Evolutionary conservation across 1,284 basidiomycete species (phyloP).

Genomic region (Boletus sp.): DNA sequence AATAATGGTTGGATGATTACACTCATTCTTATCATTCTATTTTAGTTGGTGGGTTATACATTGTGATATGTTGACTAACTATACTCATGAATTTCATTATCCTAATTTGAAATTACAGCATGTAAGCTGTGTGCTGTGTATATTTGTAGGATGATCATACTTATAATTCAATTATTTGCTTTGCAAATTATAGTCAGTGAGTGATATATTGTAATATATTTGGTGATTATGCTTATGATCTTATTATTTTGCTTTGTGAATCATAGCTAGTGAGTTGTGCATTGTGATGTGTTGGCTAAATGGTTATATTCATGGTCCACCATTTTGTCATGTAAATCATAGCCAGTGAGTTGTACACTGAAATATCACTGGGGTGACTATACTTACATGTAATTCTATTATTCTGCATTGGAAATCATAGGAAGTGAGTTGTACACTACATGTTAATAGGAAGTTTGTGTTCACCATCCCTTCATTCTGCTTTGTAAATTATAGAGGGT

Average conservation of each 20-base stretch:
- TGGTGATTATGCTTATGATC: neutral
- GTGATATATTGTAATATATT: neutral
- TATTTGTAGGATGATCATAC: neutral
- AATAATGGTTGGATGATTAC: too few species aligned
- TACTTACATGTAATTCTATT: neutral
- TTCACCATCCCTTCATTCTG: neutral
- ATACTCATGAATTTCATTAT: neutral
- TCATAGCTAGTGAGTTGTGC: neutral
- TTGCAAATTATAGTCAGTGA: too few species aligned
- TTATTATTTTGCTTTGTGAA: neutral
- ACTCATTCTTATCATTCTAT: too few species aligned
- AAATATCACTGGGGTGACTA: neutral
- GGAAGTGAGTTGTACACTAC: neutral
- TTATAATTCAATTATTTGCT: neutral
- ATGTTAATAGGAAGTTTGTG: too few species aligned
- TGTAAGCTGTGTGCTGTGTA: neutral
- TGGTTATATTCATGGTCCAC: too few species aligned
- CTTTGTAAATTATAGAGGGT: neutral
- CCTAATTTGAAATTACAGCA: neutral
- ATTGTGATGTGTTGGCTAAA: neutral
- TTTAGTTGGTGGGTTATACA: too few species aligned
- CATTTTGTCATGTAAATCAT: neutral
- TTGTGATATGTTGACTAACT: too few species aligned
- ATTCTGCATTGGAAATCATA: neutral
- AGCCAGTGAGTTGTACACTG: neutral